Conservation (phyloP, 257 asterid species). For the Solanum corneliomulleri region DNA sequence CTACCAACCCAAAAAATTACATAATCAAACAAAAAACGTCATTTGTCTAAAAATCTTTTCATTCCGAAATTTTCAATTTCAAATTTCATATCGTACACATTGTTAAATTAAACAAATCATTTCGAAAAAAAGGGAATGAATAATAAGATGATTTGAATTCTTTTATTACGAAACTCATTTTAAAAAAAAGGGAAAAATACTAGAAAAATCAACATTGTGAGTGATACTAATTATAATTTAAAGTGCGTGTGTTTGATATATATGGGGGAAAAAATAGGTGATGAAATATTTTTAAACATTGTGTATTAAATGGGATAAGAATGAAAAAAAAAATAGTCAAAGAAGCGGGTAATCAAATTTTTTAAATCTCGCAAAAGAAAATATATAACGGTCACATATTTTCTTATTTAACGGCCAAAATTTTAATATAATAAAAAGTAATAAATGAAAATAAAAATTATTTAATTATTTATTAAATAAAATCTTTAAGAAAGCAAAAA, state of each 20-base stretch:
- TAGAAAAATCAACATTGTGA: background rate
- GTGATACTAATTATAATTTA: background rate
- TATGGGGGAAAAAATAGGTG: accelerated
- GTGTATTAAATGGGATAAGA: background rate
- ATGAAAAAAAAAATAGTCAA: background rate
- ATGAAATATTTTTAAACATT: background rate
- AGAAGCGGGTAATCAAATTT: background rate
- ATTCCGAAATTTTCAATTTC: slow-evolving; percentile 59
- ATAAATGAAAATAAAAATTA: no score
- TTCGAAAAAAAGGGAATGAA: background rate
- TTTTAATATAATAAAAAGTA: no score
- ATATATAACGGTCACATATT: background rate
- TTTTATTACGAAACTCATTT: background rate
- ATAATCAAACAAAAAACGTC: background rate
- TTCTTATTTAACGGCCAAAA: no score
- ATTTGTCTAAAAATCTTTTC: slow-evolving; percentile 17
- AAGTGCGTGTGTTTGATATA: background rate
- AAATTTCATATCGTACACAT: slow-evolving; percentile 51
- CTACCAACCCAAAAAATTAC: background rate
- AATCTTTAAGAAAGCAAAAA: no score
- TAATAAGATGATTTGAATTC: no score
- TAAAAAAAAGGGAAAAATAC: background rate
- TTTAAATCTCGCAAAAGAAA: background rate
- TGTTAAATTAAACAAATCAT: background rate
- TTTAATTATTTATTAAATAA: no score